These are phyloP conservation scores for Neurospora sp. DNA, from an alignment of 2,329 filamentous ascomycete genomes.

Conservation along the genomic window DNA sequence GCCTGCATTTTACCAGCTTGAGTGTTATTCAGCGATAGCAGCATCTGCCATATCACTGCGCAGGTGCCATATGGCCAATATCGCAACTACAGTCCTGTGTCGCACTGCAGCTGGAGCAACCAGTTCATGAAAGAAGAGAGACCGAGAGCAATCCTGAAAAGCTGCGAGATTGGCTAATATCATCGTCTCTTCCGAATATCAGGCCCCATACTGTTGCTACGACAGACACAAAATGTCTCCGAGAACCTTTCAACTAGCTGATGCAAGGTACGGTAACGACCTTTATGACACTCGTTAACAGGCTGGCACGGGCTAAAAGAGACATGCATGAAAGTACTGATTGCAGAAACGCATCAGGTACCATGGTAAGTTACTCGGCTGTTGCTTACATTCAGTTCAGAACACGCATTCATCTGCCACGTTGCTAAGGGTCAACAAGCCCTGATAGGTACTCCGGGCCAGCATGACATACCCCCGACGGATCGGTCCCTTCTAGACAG, in stretches of 20 bases:
- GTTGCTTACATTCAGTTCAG: neutral
- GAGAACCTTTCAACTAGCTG: neutral
- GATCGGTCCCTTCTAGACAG: neutral
- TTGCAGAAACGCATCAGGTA: neutral
- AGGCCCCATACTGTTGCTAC: slow-evolving; percentile 2
- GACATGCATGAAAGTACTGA: neutral
- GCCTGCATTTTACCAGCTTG: slow-evolving; percentile 17
- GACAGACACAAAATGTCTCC: neutral
- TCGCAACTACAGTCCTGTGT: slow-evolving; percentile 11
- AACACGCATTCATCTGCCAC: neutral
- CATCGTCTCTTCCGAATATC: slow-evolving; percentile 9
- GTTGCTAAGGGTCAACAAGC: neutral
- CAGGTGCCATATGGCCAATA: slow-evolving; percentile 18
- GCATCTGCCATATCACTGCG: slow-evolving; percentile 6
- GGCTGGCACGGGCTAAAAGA: neutral
- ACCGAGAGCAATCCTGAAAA: slow-evolving; percentile 2
- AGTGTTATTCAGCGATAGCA: slow-evolving; percentile 9
- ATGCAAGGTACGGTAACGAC: neutral
- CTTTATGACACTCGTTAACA: neutral
- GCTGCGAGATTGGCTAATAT: slow-evolving; percentile 12
- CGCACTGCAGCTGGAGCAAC: slow-evolving; percentile 15
- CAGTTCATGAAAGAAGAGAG: slow-evolving; percentile 16
- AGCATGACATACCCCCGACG: neutral
- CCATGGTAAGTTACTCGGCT: neutral
- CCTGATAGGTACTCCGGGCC: neutral